These are phyloP conservation scores for Fraxinus americana DNA, from an alignment of 257 asterid genomes.

Conservation along the genomic window DNA sequence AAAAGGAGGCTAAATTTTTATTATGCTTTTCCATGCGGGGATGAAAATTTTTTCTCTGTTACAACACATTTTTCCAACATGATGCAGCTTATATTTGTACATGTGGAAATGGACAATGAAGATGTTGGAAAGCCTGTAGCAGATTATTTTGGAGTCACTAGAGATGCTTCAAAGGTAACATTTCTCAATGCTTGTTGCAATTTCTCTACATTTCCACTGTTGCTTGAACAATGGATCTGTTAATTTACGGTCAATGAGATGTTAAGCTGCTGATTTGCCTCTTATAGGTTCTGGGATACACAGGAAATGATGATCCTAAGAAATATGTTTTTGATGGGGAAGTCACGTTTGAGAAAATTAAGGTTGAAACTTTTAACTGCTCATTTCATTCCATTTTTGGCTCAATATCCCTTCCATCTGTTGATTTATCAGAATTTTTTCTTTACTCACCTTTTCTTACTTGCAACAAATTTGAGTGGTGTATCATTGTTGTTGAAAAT, in stretches of 20 bases:
- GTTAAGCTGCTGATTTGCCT: slow-evolving; percentile 20
- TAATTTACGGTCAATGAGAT: slow-evolving; percentile 19
- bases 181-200: slow-evolving; percentile 21
- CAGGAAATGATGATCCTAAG: slow-evolving; percentile 57
- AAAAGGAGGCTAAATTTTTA: background rate
- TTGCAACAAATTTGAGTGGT: background rate
- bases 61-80: slow-evolving; percentile 25
- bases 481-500: slow-evolving; percentile 8
- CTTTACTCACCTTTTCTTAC: background rate
- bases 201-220: slow-evolving; percentile 21
- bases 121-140: slow-evolving; percentile 91
- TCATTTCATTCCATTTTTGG: slow-evolving; percentile 19
- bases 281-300: slow-evolving; percentile 70
- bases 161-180: slow-evolving; percentile 69
- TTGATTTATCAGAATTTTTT: background rate
- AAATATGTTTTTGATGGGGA: slow-evolving; percentile 62
- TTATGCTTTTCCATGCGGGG: background rate
- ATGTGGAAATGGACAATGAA: slow-evolving; percentile 72
- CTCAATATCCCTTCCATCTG: slow-evolving; percentile 19
- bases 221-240: slow-evolving; percentile 3
- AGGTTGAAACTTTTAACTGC: slow-evolving; percentile 49
- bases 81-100: slow-evolving; percentile 75
- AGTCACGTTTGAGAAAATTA: slow-evolving; percentile 65
- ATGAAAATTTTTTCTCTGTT: background rate
- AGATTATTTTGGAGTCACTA: slow-evolving; percentile 76